A percentile compares a stretch with the other conserved stretches of the same genome.
These are phyloP conservation scores for Nakazawaea wyomingensis DNA, from an alignment of 805 yeast species.

Conservation along the genomic window DNA sequence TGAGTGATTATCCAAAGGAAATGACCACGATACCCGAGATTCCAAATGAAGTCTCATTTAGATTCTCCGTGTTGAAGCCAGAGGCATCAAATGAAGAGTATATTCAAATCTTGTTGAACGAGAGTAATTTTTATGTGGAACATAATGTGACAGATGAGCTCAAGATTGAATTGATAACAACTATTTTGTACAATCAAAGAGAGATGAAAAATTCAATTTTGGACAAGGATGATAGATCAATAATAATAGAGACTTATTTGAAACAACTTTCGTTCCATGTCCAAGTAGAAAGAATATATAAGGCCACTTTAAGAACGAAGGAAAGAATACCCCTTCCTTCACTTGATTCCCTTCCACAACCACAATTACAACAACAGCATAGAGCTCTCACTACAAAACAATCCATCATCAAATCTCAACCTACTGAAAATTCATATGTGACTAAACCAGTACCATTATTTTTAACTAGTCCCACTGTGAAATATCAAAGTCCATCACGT, in stretches of 20 bases:
- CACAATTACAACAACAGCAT: neutral
- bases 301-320: slow-evolving; percentile 33
- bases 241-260: slow-evolving; percentile 44
- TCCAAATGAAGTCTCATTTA: slow-evolving; percentile 21
- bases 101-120: slow-evolving; percentile 34
- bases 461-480: slow-evolving; percentile 10
- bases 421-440: slow-evolving; percentile 10
- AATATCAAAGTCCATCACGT: slow-evolving; percentile 11
- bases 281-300: slow-evolving; percentile 62
- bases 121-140: slow-evolving; percentile 52
- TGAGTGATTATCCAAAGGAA: slow-evolving; percentile 44
- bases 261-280: slow-evolving; percentile 51
- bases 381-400: slow-evolving; percentile 1
- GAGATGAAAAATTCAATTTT: slow-evolving; percentile 16
- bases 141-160: slow-evolving; percentile 39
- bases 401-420: slow-evolving; percentile 8
- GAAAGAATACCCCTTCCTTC: neutral
- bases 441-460: slow-evolving; percentile 12
- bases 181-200: slow-evolving; percentile 21
- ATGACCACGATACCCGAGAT: slow-evolving; percentile 24
- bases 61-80: slow-evolving; percentile 35
- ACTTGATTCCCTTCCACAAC: slow-evolving; percentile 13
- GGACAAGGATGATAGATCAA: slow-evolving; percentile 35
- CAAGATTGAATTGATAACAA: slow-evolving; percentile 35
- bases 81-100: slow-evolving; percentile 40